Evolutionary conservation across 371 early-diverging fungal species (phyloP).

Genomic region (Apophysomyces sp.): DNA sequence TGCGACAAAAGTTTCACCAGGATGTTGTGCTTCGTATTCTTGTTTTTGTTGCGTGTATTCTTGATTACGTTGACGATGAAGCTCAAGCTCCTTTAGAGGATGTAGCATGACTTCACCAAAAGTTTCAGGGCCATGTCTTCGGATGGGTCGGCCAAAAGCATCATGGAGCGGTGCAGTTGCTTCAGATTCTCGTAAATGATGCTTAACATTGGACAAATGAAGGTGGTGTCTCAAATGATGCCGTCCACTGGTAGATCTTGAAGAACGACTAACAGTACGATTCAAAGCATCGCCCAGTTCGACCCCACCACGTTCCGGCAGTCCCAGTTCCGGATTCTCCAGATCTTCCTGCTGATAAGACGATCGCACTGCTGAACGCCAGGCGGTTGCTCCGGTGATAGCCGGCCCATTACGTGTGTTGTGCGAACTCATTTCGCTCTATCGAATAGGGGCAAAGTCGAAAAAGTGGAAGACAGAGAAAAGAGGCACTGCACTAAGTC

Average conservation of each 20-base stretch:
- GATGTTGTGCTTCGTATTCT: constrained; percentile 35
- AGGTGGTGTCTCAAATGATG: neutral
- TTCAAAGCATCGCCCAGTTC: neutral
- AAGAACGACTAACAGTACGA: neutral
- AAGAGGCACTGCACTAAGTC: neutral
- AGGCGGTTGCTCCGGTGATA: neutral
- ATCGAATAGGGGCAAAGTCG: neutral
- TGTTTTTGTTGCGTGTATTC: constrained; percentile 35
- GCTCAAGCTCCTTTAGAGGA: constrained; percentile 33
- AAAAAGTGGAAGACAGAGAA: neutral
- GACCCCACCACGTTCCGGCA: neutral
- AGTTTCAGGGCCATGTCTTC: constrained; percentile 37
- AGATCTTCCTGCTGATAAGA: neutral
- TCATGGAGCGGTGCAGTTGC: constrained; percentile 26
- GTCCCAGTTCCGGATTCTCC: neutral
- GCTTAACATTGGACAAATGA: neutral
- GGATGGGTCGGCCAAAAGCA: constrained; percentile 32
- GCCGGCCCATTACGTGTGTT: neutral
- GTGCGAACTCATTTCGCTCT: neutral
- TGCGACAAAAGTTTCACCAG: constrained; percentile 5
- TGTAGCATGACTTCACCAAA: constrained; percentile 45
- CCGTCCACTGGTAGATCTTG: neutral
- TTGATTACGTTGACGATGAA: constrained; percentile 33
- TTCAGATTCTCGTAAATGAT: neutral
- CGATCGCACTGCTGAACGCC: neutral